These are phyloP conservation scores for Canavalia ensiformis DNA, from an alignment of 306 rosid genomes.

Conservation along the genomic window DNA sequence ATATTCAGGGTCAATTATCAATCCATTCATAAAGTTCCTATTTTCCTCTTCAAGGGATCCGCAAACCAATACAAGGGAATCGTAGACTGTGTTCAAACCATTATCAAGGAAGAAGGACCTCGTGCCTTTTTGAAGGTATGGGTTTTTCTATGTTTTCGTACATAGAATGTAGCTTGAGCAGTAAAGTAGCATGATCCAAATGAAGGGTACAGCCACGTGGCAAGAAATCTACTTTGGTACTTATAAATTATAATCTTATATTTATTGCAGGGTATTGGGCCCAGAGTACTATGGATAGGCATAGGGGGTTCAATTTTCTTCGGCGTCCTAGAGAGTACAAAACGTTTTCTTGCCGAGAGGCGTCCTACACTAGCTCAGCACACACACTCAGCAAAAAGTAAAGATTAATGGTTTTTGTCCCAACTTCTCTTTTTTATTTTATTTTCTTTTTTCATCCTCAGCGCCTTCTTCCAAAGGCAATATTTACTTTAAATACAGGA, in stretches of 20 bases:
- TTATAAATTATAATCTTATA: constrained; percentile 15
- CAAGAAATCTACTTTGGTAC: constrained; percentile 15
- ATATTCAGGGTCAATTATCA: constrained; percentile 42
- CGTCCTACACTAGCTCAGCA: constrained; percentile 47
- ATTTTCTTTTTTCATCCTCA: neutral
- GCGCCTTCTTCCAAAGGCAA: neutral
- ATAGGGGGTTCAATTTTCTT: constrained; percentile 88
- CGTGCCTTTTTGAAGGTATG: constrained; percentile 81
- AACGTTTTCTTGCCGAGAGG: constrained; percentile 68
- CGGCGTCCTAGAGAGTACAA: constrained; percentile 77
- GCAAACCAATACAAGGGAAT: constrained; percentile 86
- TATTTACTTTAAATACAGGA: neutral
- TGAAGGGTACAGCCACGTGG: neutral
- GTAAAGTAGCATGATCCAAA: constrained; percentile 35
- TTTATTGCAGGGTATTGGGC: constrained; percentile 70
- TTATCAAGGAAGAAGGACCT: constrained; percentile 93
- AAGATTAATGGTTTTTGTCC: constrained; percentile 25
- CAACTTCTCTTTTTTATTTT: neutral
- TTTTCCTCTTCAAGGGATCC: constrained; percentile 70
- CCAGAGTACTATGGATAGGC: constrained; percentile 89
- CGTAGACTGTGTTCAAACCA: constrained; percentile 88
- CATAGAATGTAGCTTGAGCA: constrained; percentile 14
- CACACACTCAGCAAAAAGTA: constrained; percentile 26
- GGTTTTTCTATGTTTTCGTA: constrained; percentile 36
- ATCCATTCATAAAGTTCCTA: constrained; percentile 41